These are phyloP conservation scores for Mytilinidion resinicola DNA, from an alignment of 495 filamentous ascomycete genomes.

Conservation along the genomic window DNA sequence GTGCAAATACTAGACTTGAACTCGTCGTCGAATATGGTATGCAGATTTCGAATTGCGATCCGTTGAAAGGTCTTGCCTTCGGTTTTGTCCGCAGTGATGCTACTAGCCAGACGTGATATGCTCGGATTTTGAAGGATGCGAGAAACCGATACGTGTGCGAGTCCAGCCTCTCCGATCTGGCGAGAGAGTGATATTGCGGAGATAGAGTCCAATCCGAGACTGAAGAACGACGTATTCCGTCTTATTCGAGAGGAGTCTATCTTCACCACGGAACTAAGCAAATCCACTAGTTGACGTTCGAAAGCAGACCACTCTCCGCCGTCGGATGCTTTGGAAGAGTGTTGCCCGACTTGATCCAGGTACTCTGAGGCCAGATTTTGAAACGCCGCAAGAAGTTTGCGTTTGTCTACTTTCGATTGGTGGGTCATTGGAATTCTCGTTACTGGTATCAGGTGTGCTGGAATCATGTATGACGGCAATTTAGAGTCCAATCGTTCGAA, in stretches of 20 bases:
- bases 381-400: slow-evolving; percentile 35
- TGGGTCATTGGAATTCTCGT: slow-evolving; percentile 55
- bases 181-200: slow-evolving; percentile 63
- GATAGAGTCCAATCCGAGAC: slow-evolving; percentile 73
- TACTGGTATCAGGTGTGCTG: slow-evolving; percentile 60
- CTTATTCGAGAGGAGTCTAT: slow-evolving; percentile 41
- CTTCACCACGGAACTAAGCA: slow-evolving; percentile 46
- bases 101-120: slow-evolving; percentile 48
- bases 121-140: slow-evolving; percentile 56
- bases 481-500: slow-evolving; percentile 32
- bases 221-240: slow-evolving; percentile 51
- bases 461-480: slow-evolving; percentile 64
- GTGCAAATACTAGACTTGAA: slow-evolving; percentile 33
- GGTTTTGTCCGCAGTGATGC: slow-evolving; percentile 18
- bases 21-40: slow-evolving; percentile 34
- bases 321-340: slow-evolving; percentile 2
- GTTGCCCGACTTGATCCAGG: slow-evolving; percentile 31
- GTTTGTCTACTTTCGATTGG: slow-evolving; percentile 58
- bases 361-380: slow-evolving; percentile 20
- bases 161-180: slow-evolving; percentile 40
- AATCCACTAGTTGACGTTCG: slow-evolving; percentile 43
- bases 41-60: neutral
- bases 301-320: slow-evolving; percentile 36
- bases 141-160: slow-evolving; percentile 50
- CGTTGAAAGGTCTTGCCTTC: neutral